A percentile compares a stretch with the other conserved stretches of the same genome.
Conservation (phyloP, 2,329 filamentous ascomycete genomes). For the Lasiodiplodia theobromae region DNA sequence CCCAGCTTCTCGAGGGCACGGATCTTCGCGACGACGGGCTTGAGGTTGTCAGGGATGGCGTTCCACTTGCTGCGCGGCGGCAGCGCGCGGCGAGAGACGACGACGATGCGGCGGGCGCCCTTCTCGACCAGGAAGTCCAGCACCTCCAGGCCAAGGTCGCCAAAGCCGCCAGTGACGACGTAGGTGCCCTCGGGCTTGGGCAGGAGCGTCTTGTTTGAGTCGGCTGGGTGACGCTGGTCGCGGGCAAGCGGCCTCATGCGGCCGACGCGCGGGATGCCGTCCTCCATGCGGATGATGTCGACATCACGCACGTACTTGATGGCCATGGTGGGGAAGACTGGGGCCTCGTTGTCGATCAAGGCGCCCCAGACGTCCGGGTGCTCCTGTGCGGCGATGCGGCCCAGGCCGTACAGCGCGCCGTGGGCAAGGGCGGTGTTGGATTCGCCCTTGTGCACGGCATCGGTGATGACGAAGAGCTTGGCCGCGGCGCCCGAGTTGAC, state of each 20-base stretch:
- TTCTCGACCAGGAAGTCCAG: slow-evolving; percentile 48
- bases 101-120: slow-evolving; percentile 52
- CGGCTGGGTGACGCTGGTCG: slow-evolving; percentile 31
- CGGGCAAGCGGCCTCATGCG: slow-evolving; percentile 40
- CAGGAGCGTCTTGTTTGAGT: slow-evolving; percentile 29
- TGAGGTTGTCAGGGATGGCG: slow-evolving; percentile 30
- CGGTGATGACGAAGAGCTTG: slow-evolving; percentile 44
- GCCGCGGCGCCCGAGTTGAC: slow-evolving; percentile 28
- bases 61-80: slow-evolving; percentile 46
- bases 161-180: slow-evolving; percentile 52
- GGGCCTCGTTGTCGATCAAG: slow-evolving; percentile 47
- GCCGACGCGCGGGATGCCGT: slow-evolving; percentile 47
- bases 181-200: slow-evolving; percentile 51
- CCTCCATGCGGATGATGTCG: slow-evolving; percentile 50
- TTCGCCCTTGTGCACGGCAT: slow-evolving; percentile 36
- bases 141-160: slow-evolving; percentile 49
- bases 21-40: slow-evolving; percentile 32
- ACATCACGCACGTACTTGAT: slow-evolving; percentile 49
- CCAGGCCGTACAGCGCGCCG: slow-evolving; percentile 46
- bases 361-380: slow-evolving; percentile 49
- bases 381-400: slow-evolving; percentile 49
- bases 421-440: slow-evolving; percentile 45
- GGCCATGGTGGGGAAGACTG: slow-evolving; percentile 43
- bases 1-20: slow-evolving; percentile 35
- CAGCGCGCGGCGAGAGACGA: slow-evolving; percentile 49